phyloP scores from a whole-genome alignment of 2,329 filamentous ascomycete species.

The Shiraia bambusicola region DNA sequence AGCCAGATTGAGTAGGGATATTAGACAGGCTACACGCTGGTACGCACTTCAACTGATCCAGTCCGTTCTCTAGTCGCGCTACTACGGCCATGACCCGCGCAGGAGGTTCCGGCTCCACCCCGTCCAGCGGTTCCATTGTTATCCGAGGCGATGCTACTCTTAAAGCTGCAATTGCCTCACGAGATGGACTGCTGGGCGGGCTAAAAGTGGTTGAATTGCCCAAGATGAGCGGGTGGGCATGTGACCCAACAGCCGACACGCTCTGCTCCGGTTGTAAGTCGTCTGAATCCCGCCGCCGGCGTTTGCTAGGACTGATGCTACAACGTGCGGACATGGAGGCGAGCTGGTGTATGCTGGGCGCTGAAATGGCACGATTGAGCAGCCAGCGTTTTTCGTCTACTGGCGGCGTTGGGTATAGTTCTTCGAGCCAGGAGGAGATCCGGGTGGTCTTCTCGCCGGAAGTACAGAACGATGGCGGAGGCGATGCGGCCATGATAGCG shows the following conservation, averaged over 20 bases:
- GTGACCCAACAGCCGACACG: slow-evolving; percentile 6
- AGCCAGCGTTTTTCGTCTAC: slow-evolving; percentile 8
- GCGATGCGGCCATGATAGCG: slow-evolving; percentile 2
- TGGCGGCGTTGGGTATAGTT: slow-evolving; percentile 2
- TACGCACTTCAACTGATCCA: slow-evolving; percentile 9
- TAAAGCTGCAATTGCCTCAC: slow-evolving; percentile 9
- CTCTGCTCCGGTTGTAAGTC: slow-evolving; percentile 9
- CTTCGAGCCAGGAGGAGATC: slow-evolving; percentile 5
- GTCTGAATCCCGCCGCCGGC: slow-evolving; percentile 5
- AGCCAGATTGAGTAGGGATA: too few species aligned
- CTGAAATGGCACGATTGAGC: slow-evolving; percentile 7
- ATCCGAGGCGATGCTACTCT: slow-evolving; percentile 11
- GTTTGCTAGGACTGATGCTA: slow-evolving; percentile 7
- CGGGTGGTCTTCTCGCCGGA: slow-evolving; percentile 3
- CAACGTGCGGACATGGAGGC: slow-evolving; percentile 6
- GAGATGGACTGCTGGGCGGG: slow-evolving; percentile 9
- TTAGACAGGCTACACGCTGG: not conserved
- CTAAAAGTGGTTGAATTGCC: slow-evolving; percentile 9
- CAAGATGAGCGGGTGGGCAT: slow-evolving; percentile 8
- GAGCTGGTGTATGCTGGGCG: slow-evolving; percentile 4
- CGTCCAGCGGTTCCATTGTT: slow-evolving; percentile 3
- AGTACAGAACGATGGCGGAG: not conserved
- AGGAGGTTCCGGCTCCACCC: slow-evolving; percentile 7
- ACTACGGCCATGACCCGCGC: slow-evolving; percentile 9
- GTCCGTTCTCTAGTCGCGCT: slow-evolving; percentile 10